Conservation (phyloP, 495 filamentous ascomycete genomes). For the Penicillium macrosclerotiorum region DNA sequence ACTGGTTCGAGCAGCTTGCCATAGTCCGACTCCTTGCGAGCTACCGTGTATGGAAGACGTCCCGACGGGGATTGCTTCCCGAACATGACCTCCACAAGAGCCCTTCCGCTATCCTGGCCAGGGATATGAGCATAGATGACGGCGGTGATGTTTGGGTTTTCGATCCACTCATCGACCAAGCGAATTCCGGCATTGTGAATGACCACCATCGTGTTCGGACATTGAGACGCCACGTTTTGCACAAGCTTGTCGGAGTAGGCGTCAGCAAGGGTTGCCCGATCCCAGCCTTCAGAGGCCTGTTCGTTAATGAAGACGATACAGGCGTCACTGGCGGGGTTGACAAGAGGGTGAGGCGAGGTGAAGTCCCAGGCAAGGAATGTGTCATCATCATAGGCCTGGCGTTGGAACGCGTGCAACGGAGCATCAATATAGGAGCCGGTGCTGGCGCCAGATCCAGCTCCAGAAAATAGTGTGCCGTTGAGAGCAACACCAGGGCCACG, state of each 20-base stretch:
- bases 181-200: constrained; percentile 61
- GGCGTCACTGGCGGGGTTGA: no score
- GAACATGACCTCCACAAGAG: constrained; percentile 59
- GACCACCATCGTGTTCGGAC: constrained; percentile 81
- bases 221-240: constrained; percentile 48
- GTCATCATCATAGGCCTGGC: no score
- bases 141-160: constrained; percentile 58
- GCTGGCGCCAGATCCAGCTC: no score
- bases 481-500: no score
- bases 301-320: no score
- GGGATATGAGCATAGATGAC: constrained; percentile 57
- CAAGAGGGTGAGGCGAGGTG: no score
- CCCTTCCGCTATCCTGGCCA: constrained; percentile 58
- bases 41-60: constrained; percentile 70
- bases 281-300: constrained; percentile 63
- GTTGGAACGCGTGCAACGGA: no score
- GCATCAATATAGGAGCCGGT: no score
- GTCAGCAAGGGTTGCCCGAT: constrained; percentile 52
- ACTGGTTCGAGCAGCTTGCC: no score
- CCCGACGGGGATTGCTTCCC: constrained; percentile 59
- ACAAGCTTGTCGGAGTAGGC: constrained; percentile 27
- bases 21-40: constrained; percentile 61
- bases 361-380: no score
- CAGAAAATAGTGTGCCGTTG: no score
- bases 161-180: constrained; percentile 39